Percentiles rank a stretch among this genome's conserved stretches.
Evolutionary conservation across 208 protist species (phyloP).

Genomic region (Acanthamoeba castellanii): DNA sequence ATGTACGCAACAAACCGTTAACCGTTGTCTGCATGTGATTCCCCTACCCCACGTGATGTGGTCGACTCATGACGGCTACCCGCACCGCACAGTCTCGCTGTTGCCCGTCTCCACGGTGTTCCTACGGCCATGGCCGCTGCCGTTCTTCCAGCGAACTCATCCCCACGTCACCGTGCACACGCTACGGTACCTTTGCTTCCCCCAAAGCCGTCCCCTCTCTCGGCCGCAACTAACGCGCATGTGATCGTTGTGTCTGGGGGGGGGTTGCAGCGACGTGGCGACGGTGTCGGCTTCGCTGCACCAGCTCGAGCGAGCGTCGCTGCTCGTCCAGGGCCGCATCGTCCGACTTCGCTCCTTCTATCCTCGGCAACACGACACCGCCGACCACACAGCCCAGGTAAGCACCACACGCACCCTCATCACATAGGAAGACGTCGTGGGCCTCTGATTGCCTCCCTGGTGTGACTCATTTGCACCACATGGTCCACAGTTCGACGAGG

Average conservation of each 20-base stretch:
- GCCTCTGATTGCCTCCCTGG: background rate
- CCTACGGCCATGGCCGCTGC: background rate
- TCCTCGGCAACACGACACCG: background rate
- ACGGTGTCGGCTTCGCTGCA: slow-evolving; percentile 15
- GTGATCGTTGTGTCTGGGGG: background rate
- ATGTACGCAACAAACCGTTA: background rate
- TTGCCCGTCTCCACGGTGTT: background rate
- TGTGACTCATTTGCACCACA: no score
- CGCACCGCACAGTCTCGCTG: background rate
- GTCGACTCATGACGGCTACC: no score
- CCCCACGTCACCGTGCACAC: background rate
- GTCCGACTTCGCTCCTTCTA: background rate
- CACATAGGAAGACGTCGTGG: background rate
- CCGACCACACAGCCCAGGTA: background rate
- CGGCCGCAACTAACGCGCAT: no score
- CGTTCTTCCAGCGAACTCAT: background rate
- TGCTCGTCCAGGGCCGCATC: slow-evolving; percentile 17
- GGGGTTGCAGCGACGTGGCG: background rate
- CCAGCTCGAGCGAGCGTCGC: background rate
- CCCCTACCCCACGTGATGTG: no score
- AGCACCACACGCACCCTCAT: background rate
- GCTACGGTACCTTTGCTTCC: background rate
- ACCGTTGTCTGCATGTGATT: background rate
- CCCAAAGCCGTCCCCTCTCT: background rate
- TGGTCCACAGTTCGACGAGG: background rate